A percentile compares a stretch with the other conserved stretches of the same genome.
phyloP scores from a whole-genome alignment of 805 yeast genomes.

The Jamesozyma hellenica region DNA sequence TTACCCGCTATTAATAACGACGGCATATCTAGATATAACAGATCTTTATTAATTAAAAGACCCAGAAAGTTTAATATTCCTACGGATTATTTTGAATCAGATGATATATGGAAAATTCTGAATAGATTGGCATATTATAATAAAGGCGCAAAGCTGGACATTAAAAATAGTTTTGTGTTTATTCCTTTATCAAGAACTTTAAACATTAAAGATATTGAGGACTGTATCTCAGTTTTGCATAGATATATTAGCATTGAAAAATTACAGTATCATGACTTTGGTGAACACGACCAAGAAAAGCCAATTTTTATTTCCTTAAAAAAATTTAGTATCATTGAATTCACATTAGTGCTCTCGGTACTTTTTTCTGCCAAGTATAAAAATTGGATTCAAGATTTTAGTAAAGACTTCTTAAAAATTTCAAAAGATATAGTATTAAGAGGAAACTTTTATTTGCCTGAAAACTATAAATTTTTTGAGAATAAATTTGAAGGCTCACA shows the following conservation, averaged over 20 bases:
- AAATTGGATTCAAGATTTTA: conserved; percentile 7
- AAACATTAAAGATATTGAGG: conserved; percentile 1
- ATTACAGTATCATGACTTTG: conserved; percentile 4
- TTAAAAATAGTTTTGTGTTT: conserved; percentile 15
- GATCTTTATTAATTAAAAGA: background rate
- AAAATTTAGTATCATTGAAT: conserved; percentile 16
- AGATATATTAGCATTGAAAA: conserved; percentile 12
- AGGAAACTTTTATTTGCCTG: conserved; percentile 15
- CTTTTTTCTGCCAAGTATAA: conserved; percentile 12
- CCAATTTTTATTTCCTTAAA: conserved; percentile 5
- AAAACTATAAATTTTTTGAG: conserved; percentile 4
- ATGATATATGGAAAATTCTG: conserved; percentile 20
- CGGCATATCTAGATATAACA: background rate
- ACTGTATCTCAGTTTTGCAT: conserved; percentile 10
- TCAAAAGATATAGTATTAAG: conserved; percentile 8
- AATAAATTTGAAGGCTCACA: too few relatives aligned
- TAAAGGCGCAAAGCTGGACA: conserved; percentile 4
- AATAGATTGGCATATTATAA: conserved; percentile 13
- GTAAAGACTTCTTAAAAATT: conserved; percentile 8
- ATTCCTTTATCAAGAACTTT: conserved; percentile 4
- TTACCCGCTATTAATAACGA: background rate
- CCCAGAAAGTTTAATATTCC: background rate
- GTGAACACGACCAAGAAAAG: too few relatives aligned
- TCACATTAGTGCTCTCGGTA: conserved; percentile 14
- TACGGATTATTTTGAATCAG: conserved; percentile 8